Conservation (phyloP, 352 stramenopile genomes). For the Globisporangium nagaii region DNA sequence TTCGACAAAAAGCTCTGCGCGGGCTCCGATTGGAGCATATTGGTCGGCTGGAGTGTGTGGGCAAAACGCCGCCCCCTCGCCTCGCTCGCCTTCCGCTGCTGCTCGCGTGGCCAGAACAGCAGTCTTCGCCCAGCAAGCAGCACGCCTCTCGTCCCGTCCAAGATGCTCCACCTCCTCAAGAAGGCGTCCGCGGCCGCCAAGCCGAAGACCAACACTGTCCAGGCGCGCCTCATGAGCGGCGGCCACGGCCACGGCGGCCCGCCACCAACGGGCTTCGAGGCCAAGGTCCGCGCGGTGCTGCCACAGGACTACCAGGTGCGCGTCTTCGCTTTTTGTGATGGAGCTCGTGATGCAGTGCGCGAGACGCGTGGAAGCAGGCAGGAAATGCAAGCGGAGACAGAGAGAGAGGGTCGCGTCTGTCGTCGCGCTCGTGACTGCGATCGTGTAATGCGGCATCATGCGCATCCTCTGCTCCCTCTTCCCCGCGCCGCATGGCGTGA, state of each 20-base stretch:
- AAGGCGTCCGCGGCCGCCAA: constrained; percentile 50
- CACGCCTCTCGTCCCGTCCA: constrained; percentile 6
- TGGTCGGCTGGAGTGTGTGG: constrained; percentile 9
- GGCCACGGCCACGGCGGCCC: constrained; percentile 52
- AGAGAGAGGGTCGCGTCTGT: no score
- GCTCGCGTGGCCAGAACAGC: neutral
- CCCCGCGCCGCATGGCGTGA: no score
- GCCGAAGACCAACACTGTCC: constrained; percentile 41
- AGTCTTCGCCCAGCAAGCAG: constrained; percentile 8
- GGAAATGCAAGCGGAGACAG: neutral
- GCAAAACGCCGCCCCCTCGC: constrained; percentile 6
- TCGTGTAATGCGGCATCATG: no score
- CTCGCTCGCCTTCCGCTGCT: neutral
- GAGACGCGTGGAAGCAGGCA: neutral
- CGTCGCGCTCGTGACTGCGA: no score
- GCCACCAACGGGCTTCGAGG: constrained; percentile 70
- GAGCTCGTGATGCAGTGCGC: no score
- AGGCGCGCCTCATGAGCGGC: constrained; percentile 71
- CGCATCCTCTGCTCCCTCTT: no score
- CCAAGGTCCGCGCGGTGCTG: constrained; percentile 79
- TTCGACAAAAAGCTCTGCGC: neutral
- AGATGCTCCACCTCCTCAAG: constrained; percentile 78
- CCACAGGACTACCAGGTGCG: constrained; percentile 84
- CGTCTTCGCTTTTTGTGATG: neutral
- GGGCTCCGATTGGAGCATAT: constrained; percentile 2